Base-by-base conservation (phyloP, 2,329 filamentous ascomycete genomes). In the Colletotrichum theobromicola region DNA sequence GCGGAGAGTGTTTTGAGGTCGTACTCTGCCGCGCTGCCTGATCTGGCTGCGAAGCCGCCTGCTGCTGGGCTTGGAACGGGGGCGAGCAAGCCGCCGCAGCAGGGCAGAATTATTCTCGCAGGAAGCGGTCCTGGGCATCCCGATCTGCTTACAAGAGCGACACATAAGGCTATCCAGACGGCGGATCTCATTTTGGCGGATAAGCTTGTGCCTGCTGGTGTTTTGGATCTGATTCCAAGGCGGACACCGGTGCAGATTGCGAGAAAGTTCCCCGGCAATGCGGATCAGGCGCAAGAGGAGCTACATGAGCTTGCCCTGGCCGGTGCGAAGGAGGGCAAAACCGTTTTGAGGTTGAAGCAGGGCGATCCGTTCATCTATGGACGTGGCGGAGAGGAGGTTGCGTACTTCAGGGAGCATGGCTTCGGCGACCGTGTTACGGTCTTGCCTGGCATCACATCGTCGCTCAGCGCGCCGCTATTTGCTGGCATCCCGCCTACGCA, bases 311-410 rank as follows among this genome's bases (percentile, higher is more conserved):
- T 95, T 79, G 97, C 95, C 0, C 87, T 98, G 3, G 90, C 91
- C 4, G 95, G 92, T 3, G 87, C 88, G 18, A 81, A 80, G 7
- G 84, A 84, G 24, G 97, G 97, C 15, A 92, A 94, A 82, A 94
- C 91, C 2, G 97, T 99, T 0, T 88, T 99, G 37, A 91, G 97
- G 4, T 88, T 99, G 58, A 99, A 99, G 86, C 97, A 99, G 83
- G 97, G 97, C 60, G 97, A 99, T 80, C 97, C 97, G 0, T 99
- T 98, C 84, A 91, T 99, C 50, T 99, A 98, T 84, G 97, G 97
- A 50, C 93, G 97, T 50, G 97, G 97, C 70, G 97, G 95, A 37
- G 97, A 99, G 83, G 97, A 99, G 83, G 94, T 95, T 50, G 90
- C 92, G 34, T 98, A 94, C 82, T 98, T 99, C 88, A 88, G 92